Evolutionary conservation across 2,329 filamentous ascomycete species (phyloP).

Genomic region (Pseudogymnoascus sp.): DNA sequence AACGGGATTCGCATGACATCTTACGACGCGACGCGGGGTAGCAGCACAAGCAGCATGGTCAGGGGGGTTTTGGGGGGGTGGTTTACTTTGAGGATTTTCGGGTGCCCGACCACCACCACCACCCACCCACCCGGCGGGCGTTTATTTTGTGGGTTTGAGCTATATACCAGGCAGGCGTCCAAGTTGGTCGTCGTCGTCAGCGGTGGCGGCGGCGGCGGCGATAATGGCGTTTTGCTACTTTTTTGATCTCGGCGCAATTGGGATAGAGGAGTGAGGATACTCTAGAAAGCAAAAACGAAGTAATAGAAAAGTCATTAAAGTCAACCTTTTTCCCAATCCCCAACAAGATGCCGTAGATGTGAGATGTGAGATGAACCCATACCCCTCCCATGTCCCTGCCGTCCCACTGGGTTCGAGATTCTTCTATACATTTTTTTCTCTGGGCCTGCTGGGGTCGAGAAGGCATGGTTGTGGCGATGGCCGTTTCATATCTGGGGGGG

Average conservation of each 20-base stretch:
- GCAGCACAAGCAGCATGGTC: neutral
- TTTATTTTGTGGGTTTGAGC: constrained; percentile 1
- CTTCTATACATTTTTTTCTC: neutral
- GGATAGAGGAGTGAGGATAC: neutral
- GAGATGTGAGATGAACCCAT: neutral
- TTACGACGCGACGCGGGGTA: neutral
- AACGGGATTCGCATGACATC: neutral
- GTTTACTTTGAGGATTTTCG: neutral
- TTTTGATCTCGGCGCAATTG: constrained; percentile 1
- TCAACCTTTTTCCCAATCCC: neutral
- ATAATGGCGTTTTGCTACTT: neutral
- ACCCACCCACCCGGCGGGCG: neutral
- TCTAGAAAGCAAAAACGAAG: neutral
- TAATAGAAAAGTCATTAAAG: neutral
- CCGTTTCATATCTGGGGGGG: neutral
- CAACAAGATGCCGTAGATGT: neutral
- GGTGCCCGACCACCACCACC: neutral
- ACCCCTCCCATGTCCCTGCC: neutral
- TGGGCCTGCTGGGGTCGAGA: neutral
- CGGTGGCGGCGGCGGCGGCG: neutral
- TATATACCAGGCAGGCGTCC: constrained; percentile 2
- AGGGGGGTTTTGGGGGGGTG: neutral
- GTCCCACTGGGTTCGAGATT: neutral
- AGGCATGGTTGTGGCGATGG: neutral
- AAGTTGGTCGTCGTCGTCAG: neutral